Percentiles rank a stretch among this genome's conserved stretches.
Evolutionary conservation across 2,329 filamentous ascomycete genomes (phyloP).

Genomic region (Polychaeton citri): DNA sequence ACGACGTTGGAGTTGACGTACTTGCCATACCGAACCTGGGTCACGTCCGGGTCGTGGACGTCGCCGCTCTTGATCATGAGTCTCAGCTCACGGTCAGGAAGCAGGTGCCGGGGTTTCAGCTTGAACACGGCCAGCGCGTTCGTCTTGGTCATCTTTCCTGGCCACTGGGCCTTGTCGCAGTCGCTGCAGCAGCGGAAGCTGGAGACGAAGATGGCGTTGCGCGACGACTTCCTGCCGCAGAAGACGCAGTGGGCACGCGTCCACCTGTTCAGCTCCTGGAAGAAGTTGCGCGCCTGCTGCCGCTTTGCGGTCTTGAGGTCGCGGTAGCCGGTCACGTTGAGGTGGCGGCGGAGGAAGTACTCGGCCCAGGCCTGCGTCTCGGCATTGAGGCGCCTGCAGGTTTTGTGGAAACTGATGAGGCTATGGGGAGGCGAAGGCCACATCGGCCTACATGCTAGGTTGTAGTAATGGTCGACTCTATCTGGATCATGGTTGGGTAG

Average conservation of each 20-base stretch:
- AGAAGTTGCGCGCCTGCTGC: slow-evolving; percentile 1
- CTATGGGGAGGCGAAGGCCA: slow-evolving; percentile 3
- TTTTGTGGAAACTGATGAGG: slow-evolving; percentile 12
- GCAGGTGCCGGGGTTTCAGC: slow-evolving; percentile 12
- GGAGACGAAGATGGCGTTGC: slow-evolving; percentile 17
- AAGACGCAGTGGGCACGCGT: slow-evolving; percentile 15
- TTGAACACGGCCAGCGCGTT: slow-evolving; percentile 11
- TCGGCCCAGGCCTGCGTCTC: slow-evolving; percentile 16
- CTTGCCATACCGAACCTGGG: slow-evolving; percentile 11
- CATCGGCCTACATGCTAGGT: neutral
- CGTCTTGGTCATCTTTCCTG: slow-evolving; percentile 19
- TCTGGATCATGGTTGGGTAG: slow-evolving; percentile 14
- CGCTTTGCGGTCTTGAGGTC: slow-evolving; percentile 2
- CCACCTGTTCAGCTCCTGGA: slow-evolving; percentile 12
- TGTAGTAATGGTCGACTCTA: slow-evolving; percentile 4
- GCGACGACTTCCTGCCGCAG: slow-evolving; percentile 15
- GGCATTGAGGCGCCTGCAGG: slow-evolving; percentile 10
- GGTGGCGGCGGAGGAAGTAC: slow-evolving; percentile 13
- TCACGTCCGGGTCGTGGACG: slow-evolving; percentile 3
- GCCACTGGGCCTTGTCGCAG: slow-evolving; percentile 18
- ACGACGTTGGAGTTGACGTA: slow-evolving; percentile 9
- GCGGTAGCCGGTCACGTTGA: slow-evolving; percentile 12
- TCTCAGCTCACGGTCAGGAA: slow-evolving; percentile 5
- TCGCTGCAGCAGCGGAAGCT: slow-evolving; percentile 15
- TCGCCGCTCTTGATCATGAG: neutral